Evolutionary conservation across 768 basidiomycete species (phyloP).

Genomic region (Mycena maculata): DNA sequence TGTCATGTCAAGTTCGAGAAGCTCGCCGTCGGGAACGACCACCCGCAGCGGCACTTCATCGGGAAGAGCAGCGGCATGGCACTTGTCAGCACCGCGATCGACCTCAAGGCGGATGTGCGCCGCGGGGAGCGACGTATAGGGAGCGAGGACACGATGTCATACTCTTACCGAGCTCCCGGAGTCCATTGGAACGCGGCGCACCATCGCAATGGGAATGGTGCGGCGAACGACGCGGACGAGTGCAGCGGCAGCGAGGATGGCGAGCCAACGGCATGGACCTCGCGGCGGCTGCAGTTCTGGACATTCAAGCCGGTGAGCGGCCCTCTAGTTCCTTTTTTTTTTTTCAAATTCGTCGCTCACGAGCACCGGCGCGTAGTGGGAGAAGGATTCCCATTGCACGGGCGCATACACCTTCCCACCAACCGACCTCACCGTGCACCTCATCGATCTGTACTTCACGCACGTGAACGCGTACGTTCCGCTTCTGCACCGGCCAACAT

Average conservation of each 20-base stretch:
- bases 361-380: constrained; percentile 1
- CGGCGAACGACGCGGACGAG: background rate
- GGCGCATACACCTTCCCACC: constrained; percentile 59
- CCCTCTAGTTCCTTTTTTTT: background rate
- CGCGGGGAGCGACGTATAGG: background rate
- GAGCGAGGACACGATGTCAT: background rate
- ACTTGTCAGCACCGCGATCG: constrained; percentile 10
- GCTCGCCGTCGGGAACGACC: background rate
- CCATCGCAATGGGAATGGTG: too few relatives aligned
- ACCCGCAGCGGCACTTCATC: background rate
- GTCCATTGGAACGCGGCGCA: too few relatives aligned
- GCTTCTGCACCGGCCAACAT: constrained; percentile 78
- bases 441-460: constrained; percentile 78
- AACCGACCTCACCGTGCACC: constrained; percentile 56
- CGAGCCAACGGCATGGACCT: too few relatives aligned
- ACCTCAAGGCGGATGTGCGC: constrained; percentile 4
- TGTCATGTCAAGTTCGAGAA: constrained; percentile 8
- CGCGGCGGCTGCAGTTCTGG: constrained; percentile 14
- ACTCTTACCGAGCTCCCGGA: too few relatives aligned
- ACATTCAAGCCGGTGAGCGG: background rate
- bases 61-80: constrained; percentile 5
- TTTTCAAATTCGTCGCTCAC: too few relatives aligned
- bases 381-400: background rate
- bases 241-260: too few relatives aligned
- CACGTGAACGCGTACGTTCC: constrained; percentile 69